These are phyloP conservation scores for Periconia sp. DNA, from an alignment of 2,329 filamentous ascomycete species.

Conservation along the genomic window DNA sequence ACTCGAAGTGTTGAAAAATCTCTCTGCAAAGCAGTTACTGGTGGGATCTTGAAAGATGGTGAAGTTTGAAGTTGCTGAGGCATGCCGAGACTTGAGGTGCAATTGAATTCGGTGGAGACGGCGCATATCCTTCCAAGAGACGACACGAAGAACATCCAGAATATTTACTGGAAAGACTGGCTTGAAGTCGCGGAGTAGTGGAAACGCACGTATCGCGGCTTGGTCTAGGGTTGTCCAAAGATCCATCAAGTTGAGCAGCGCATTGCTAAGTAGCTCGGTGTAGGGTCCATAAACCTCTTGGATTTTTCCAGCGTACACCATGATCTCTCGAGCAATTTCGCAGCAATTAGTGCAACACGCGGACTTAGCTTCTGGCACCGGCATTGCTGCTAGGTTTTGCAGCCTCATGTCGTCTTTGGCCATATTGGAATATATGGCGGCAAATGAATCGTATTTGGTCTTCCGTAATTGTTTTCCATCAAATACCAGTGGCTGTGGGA, in stretches of 20 bases:
- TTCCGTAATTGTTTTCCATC: neutral
- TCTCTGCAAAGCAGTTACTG: constrained; percentile 49
- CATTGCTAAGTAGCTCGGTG: constrained; percentile 54
- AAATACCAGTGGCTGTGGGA: too few relatives aligned
- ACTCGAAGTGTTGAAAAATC: constrained; percentile 44
- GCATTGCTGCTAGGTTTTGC: neutral
- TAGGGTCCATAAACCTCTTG: constrained; percentile 46
- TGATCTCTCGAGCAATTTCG: constrained; percentile 37
- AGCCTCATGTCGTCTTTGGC: neutral
- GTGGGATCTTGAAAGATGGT: constrained; percentile 55
- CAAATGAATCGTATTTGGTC: neutral
- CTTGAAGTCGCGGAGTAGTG: constrained; percentile 54
- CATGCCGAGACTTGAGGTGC: constrained; percentile 46
- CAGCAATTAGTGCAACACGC: constrained; percentile 27
- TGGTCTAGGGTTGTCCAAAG: constrained; percentile 62
- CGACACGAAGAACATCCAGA: constrained; percentile 59
- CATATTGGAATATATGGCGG: neutral
- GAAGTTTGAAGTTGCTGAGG: constrained; percentile 8
- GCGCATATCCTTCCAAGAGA: constrained; percentile 50
- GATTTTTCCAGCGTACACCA: constrained; percentile 40
- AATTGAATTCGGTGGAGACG: constrained; percentile 54
- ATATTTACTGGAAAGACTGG: constrained; percentile 54
- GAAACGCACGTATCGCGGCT: constrained; percentile 45
- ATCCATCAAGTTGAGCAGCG: constrained; percentile 58
- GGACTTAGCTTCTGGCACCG: constrained; percentile 10